Conservation (phyloP, 2,329 filamentous ascomycete genomes). For the Alternaria triticina region DNA sequence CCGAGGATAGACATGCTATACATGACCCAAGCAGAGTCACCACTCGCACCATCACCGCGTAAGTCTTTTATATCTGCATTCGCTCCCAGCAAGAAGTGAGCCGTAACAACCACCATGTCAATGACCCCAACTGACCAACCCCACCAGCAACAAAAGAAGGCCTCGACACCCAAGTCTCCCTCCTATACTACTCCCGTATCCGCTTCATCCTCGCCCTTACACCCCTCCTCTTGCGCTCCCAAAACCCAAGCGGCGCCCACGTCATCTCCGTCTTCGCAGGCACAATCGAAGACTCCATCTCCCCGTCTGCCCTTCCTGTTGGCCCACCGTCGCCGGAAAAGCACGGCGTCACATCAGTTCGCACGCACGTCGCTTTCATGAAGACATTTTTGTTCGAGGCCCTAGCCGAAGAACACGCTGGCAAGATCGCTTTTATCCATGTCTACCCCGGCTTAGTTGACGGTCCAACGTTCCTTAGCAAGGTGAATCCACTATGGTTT, state of each 20-base stretch:
- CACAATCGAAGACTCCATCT: conserved; percentile 33
- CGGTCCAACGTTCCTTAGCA: conserved; percentile 32
- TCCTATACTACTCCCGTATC: conserved; percentile 47
- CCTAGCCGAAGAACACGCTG: conserved; percentile 30
- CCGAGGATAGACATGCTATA: conserved; percentile 46
- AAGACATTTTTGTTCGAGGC: conserved; percentile 39
- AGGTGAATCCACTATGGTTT: conserved; percentile 39
- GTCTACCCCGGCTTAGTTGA: conserved; percentile 44
- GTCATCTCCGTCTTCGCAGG: conserved; percentile 47
- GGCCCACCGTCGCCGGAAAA: conserved; percentile 23
- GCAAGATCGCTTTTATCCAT: conserved; percentile 39
- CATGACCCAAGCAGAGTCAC: conserved; percentile 36
- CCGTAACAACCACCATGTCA: not conserved
- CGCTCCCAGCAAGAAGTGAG: not conserved
- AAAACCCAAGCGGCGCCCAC: conserved; percentile 24
- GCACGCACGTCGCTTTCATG: conserved; percentile 42
- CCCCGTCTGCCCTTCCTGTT: conserved; percentile 34
- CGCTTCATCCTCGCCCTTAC: conserved; percentile 49
- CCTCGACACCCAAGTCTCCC: conserved; percentile 41
- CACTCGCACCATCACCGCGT: conserved; percentile 53
- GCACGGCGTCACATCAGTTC: conserved; percentile 37
- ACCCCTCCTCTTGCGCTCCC: conserved; percentile 34
- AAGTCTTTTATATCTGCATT: conserved; percentile 24
- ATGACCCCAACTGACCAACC: not conserved
- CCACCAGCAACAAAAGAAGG: conserved; percentile 45